A percentile compares a stretch with the other conserved stretches of the same genome.
Conservation (phyloP, 2,329 filamentous ascomycete genomes). For the Teratosphaeria pseudoeucalypti region DNA sequence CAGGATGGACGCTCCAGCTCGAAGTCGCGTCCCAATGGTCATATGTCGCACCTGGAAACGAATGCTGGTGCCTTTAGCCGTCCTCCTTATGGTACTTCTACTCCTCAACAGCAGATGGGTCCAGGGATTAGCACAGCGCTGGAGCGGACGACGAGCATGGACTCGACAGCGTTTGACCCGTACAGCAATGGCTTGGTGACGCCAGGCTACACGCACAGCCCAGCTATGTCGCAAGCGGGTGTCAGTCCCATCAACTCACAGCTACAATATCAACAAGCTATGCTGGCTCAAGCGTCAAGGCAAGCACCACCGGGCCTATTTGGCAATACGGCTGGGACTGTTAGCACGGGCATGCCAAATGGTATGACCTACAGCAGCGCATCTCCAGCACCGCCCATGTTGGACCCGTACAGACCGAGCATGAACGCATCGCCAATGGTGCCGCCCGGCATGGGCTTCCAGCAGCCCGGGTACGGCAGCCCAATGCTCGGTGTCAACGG, state of each 20-base stretch:
- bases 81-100: conserved; percentile 20
- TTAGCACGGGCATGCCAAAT: conserved; percentile 7
- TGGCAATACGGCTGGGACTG: conserved; percentile 10
- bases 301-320: conserved; percentile 25
- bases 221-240: conserved; percentile 26
- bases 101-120: conserved; percentile 26
- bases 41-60: conserved; percentile 24
- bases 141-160: conserved; percentile 39
- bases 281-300: conserved; percentile 36
- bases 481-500: conserved; percentile 20
- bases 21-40: conserved; percentile 24
- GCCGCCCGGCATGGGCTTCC: conserved; percentile 25
- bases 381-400: conserved; percentile 19
- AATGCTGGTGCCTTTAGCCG: conserved; percentile 23
- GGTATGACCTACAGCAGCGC: conserved; percentile 17
- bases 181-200: conserved; percentile 30
- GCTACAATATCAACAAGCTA: conserved; percentile 48
- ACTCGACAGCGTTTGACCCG: conserved; percentile 37
- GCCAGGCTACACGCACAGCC: conserved; percentile 27
- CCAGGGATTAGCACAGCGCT: conserved; percentile 25
- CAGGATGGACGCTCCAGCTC: conserved; percentile 27
- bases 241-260: conserved; percentile 33
- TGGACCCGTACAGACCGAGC: conserved; percentile 34
- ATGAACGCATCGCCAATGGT: conserved; percentile 29
- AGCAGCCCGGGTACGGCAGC: conserved; percentile 15